Percentiles rank a stretch among this genome's conserved stretches.
Evolutionary conservation across 495 filamentous ascomycete genomes (phyloP).

Genomic region (Aspergillus incahuasiensis): DNA sequence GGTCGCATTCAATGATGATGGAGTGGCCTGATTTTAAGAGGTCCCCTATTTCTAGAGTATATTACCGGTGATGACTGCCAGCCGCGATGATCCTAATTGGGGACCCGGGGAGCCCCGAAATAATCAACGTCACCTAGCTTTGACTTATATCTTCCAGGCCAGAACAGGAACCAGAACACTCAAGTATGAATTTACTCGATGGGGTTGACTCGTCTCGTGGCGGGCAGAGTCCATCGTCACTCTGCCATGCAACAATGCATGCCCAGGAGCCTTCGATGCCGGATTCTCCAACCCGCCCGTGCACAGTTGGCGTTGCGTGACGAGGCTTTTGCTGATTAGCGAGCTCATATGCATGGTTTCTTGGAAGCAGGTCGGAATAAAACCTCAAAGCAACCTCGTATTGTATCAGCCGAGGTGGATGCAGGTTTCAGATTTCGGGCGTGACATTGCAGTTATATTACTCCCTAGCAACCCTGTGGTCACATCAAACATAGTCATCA

Average conservation of each 20-base stretch:
- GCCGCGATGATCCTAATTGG: slow-evolving; percentile 11
- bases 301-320: background rate
- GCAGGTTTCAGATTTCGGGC: background rate
- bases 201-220: background rate
- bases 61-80: background rate
- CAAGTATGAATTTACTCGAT: background rate
- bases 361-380: background rate
- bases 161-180: background rate
- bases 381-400: background rate
- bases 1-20: background rate
- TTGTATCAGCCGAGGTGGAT: background rate
- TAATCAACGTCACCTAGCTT: background rate
- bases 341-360: background rate
- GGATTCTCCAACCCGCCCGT: background rate
- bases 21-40: background rate
- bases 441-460: background rate
- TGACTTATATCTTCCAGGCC: background rate
- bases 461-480: background rate
- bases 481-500: background rate
- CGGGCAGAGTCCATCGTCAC: background rate
- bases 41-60: background rate
- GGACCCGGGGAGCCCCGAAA: slow-evolving; percentile 10
- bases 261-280: background rate
- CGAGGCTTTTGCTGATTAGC: background rate
- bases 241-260: background rate